These are phyloP conservation scores for Luzula sylvatica DNA, from an alignment of 176 grass and related monocot genomes.

Conservation along the genomic window DNA sequence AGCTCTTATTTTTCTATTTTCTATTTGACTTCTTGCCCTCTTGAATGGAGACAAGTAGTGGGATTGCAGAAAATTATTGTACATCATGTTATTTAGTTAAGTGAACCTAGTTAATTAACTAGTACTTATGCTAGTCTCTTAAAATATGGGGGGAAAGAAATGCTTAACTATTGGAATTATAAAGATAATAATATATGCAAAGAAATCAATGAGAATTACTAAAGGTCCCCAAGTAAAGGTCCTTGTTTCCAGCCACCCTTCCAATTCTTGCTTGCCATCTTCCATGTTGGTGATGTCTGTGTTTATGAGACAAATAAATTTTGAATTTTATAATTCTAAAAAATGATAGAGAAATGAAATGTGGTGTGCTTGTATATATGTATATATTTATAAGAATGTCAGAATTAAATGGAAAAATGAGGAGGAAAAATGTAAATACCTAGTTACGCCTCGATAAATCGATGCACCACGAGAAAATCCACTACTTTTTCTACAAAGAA, in stretches of 20 bases:
- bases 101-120: neutral
- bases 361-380: neutral
- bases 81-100: neutral
- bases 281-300: slow-evolving; percentile 52
- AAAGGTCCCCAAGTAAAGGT: slow-evolving; percentile 49
- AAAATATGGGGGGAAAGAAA: neutral
- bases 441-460: slow-evolving; percentile 43
- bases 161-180: neutral
- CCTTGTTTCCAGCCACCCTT: slow-evolving; percentile 53
- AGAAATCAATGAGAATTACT: slow-evolving; percentile 25
- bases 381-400: neutral
- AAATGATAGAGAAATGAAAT: neutral
- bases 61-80: neutral
- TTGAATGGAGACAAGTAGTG: slow-evolving; percentile 10
- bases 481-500: slow-evolving; percentile 37
- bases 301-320: neutral
- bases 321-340: neutral
- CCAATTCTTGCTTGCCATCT: slow-evolving; percentile 55
- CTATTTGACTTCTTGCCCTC: slow-evolving; percentile 22
- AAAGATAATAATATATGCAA: neutral
- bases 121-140: slow-evolving; percentile 1
- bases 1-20: slow-evolving; percentile 9
- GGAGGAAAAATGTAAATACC: slow-evolving; percentile 10
- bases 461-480: slow-evolving; percentile 49
- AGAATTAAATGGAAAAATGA: neutral